Base-by-base conservation (phyloP, 768 basidiomycete genomes). In the Collybiopsis luxurians region DNA sequence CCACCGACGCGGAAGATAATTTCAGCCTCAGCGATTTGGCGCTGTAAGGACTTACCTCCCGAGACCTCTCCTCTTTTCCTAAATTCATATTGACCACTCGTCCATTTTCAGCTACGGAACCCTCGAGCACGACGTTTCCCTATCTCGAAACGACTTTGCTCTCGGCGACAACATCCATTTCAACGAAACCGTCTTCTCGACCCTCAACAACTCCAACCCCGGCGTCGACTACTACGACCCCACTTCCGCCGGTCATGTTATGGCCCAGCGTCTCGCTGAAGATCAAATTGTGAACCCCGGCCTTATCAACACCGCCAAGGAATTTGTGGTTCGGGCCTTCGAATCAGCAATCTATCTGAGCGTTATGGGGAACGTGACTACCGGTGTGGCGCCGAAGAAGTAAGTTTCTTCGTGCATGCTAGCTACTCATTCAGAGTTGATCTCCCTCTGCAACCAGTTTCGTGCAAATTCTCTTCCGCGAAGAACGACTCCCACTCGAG, bases 401-500 rank as follows among this genome's bases (percentile, higher is more conserved):
- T 63, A 23, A 34, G 31, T 13, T 6, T 13, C 5, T 34, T 13
- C 5, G 31, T 34, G 13, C 5, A 5, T 13, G 5, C 13, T 5
- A 13, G 31, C 6, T 34, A 34, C 13, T 34, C 31, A 34, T n/a
- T n/a, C n/a, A n/a, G n/a, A n/a, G n/a, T n/a, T n/a, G n/a, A n/a
- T n/a, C n/a, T n/a, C 10, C 40, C 45, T 9, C 10, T 21, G 13
- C 12, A 28, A 2, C 26, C 44, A 63, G 62, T 4, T 59, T 63
- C 40, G 60, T 63, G 17, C 51, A 61, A 12, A 57, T 59, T 27
- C 54, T 63, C 60, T 63, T 63, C 56, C 38, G 55, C 4, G 58
- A 63, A 49, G 62, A 63, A 30, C 58, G 60, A 1, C 38, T 63
- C 17, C 62, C 62, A 12, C 57, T 61, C 13, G 60, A 56, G 19